Base-by-base conservation (phyloP, 2,329 filamentous ascomycete genomes). In the Emmonsiellopsis sp. region DNA sequence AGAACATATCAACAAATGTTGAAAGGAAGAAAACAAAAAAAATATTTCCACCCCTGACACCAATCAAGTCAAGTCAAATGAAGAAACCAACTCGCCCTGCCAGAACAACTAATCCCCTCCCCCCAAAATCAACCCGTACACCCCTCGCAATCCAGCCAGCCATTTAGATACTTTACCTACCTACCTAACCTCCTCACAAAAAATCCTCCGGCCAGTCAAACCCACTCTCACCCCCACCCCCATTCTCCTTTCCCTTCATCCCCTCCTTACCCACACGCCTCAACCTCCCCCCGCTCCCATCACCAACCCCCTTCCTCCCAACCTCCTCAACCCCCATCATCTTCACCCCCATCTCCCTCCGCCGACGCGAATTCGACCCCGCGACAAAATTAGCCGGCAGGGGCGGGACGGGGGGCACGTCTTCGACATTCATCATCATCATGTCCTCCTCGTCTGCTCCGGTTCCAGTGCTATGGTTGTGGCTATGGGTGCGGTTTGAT, bases 191-290 rank as follows among this genome's bases (percentile, higher is more conserved):
- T 13, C 14, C 31, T 52, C 57, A 74, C 54, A 74, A 74, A 7
- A 72, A 65, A 55, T 73, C 71, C 7, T 71, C 70, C 5, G 71
- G 71, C 73, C 72, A 75, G 21, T 67, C 63, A 52, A 72, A 74
- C n/a, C 62, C 59, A 13, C 17, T 54, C 56, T 43, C 56, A 17
- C 53, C 52, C 44, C 52, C 61, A 53, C 59, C 63, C n/a, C 51
- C 61, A 11, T 13, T 13, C 14, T 39, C 44, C n/a, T 11, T 13
- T 9, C 8, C 21, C 21, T 27, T 27, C 21, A 27, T 5, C 2
- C 2, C 21, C 21, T 27, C 21, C 21, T 27, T 27, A 5, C 21
- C 21, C 5, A 27, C 21, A 5, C 21, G 21, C 21, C 21, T 27
- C 21, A 27, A 27, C 21, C 21, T 27, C 21, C 21, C 21, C 21